Percentiles rank a stretch among this genome's conserved stretches.
phyloP scores from a whole-genome alignment of 192 early-diverging fungal genomes.

The Phycomyces blakesleeanus region DNA sequence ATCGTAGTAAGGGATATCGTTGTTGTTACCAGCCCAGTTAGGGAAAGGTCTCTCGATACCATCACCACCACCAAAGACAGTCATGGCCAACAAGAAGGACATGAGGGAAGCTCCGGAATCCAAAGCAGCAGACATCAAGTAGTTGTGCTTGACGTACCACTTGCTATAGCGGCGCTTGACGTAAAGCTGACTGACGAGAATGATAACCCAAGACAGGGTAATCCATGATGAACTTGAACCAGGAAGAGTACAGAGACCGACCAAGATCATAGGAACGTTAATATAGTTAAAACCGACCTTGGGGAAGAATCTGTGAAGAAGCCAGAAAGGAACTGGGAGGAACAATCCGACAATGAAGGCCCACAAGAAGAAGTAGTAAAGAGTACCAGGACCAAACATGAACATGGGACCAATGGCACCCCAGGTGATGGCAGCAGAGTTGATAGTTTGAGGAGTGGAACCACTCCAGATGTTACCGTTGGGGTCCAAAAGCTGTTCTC shows the following conservation, averaged over 20 bases:
- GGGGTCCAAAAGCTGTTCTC: slow-evolving; percentile 31
- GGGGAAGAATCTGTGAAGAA: slow-evolving; percentile 40
- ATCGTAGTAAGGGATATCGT: slow-evolving; percentile 3
- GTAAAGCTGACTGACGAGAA: slow-evolving; percentile 45
- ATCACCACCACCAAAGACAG: slow-evolving; percentile 21
- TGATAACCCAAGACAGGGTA: slow-evolving; percentile 47
- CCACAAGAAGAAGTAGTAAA: slow-evolving; percentile 44
- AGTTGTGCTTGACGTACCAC: slow-evolving; percentile 68
- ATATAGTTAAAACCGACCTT: slow-evolving; percentile 46
- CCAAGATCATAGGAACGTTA: slow-evolving; percentile 41
- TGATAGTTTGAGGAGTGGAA: slow-evolving; percentile 40
- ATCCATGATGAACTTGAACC: slow-evolving; percentile 27
- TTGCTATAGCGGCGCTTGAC: slow-evolving; percentile 41
- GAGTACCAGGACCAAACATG: slow-evolving; percentile 46
- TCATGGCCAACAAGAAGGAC: slow-evolving; percentile 36
- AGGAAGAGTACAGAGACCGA: slow-evolving; percentile 27
- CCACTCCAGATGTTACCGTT: slow-evolving; percentile 43
- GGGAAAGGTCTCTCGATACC: slow-evolving; percentile 27
- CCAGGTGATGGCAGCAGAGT: slow-evolving; percentile 60
- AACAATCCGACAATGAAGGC: slow-evolving; percentile 46
- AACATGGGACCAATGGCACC: slow-evolving; percentile 56
- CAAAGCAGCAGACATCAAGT: slow-evolving; percentile 60
- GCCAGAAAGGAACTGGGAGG: slow-evolving; percentile 46
- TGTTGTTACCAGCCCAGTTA: slow-evolving; percentile 33
- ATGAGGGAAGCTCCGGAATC: slow-evolving; percentile 54